Evolutionary conservation across 169 alveolate genomes (phyloP).

Genomic region (Eimeria tenella): DNA sequence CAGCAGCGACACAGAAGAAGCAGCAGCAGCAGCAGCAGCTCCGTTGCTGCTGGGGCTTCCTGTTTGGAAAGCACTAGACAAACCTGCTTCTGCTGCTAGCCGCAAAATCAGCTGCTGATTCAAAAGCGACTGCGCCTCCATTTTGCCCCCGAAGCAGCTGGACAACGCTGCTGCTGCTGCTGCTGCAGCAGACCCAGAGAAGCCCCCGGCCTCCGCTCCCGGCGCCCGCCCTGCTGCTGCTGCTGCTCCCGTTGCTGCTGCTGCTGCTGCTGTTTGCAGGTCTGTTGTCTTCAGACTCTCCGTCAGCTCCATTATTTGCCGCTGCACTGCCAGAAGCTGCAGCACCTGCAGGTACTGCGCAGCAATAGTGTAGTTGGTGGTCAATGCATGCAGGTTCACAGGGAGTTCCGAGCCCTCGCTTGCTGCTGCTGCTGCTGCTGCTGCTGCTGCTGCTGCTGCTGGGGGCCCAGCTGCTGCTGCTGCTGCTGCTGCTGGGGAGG

Average conservation of each 20-base stretch:
- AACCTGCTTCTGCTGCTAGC: slow-evolving; percentile 5
- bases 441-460: not conserved
- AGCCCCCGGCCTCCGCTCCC: not conserved
- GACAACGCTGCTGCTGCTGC: slow-evolving; percentile 8
- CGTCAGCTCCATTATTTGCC: slow-evolving; percentile 44
- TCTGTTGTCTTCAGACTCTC: not conserved
- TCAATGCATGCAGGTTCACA: slow-evolving; percentile 29
- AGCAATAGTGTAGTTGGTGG: slow-evolving; percentile 66
- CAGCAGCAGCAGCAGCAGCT: not conserved
- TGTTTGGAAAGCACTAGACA: not conserved
- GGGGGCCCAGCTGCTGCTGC: slow-evolving; percentile 19
- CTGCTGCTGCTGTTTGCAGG: not conserved
- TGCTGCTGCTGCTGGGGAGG: not conserved
- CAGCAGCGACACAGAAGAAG: not conserved
- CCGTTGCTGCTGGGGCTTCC: slow-evolving; percentile 16
- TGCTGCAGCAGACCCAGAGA: not conserved
- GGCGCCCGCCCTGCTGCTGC: not conserved
- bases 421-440: slow-evolving; percentile 60
- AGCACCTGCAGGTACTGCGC: slow-evolving; percentile 74
- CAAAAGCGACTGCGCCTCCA: slow-evolving; percentile 2
- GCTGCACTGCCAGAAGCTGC: slow-evolving; percentile 73
- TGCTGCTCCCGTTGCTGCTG: slow-evolving; percentile 20
- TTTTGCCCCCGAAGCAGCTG: not conserved
- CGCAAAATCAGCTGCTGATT: slow-evolving; percentile 32
- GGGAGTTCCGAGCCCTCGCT: not conserved